Evolutionary conservation across 768 basidiomycete genomes (phyloP), one percentile per base, ranked within the genome.

Genomic region (Lentinus tigrinus): DNA sequence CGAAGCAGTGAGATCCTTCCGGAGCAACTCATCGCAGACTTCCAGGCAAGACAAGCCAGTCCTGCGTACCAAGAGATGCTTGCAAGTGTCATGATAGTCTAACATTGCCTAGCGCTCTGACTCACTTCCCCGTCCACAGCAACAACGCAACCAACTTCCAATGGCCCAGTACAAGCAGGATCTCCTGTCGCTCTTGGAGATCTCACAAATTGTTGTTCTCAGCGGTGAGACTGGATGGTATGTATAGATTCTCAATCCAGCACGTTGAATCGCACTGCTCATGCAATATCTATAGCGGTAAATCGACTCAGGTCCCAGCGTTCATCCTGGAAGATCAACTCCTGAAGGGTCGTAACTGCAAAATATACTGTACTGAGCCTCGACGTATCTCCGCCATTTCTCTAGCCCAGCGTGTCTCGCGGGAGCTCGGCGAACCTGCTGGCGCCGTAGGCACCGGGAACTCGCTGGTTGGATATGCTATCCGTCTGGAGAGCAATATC

Each of bases 371-470:
- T 63, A 98, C 96, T 4, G 95, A 98, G 68, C 96, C 96, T 5
- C 84, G 96, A 43, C 85, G 96, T 40, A 98, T 98, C 62, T 95
- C 94, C 53, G 95, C 96, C 1, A 91, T 98, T 49, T 98, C 96
- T 0, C 81, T 98, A 7, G 96, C 96, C 0, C 93, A 96, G 63
- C 87, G 94, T 73, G 96, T 98, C 31, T 95, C 96, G 19, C 83
- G 84, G 47, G 96, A 99, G 72, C 77, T 99, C 3, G 96, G 96
- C 8, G 96, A 99, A 65, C 75, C 83, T 11, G 82, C 85, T 0
- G 90, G 87, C 56, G 78, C 84, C 23, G 85, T 93, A 39, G 95
- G 95, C 14, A 89, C 90, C 0, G 67, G 74, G 10, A 80, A 78
- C 50, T 95, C 93, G 46, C 78, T 96, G 17, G 91, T 98, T 38